These are phyloP conservation scores for Scytalidium sp. DNA, from an alignment of 2,329 filamentous ascomycete species.

Conservation along the genomic window DNA sequence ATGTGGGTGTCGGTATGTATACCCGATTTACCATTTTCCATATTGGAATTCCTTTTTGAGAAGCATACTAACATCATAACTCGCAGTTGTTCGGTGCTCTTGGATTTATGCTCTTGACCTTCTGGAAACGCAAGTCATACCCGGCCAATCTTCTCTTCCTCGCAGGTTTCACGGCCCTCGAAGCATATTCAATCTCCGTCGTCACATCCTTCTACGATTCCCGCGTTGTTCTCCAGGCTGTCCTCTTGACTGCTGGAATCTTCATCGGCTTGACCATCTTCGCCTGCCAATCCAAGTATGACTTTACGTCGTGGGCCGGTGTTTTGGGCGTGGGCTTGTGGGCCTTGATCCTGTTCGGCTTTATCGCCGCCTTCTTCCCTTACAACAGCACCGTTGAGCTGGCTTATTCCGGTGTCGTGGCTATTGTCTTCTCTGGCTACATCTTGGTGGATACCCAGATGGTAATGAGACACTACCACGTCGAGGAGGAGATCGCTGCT, in stretches of 20 bases:
- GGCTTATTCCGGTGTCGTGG: constrained; percentile 76
- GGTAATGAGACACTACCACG: constrained; percentile 91
- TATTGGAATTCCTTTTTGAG: too few species aligned
- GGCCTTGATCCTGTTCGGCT: constrained; percentile 87
- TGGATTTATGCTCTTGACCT: constrained; percentile 81
- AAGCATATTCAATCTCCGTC: constrained; percentile 91
- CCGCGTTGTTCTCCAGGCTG: constrained; percentile 82
- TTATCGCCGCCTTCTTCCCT: constrained; percentile 89
- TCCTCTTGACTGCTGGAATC: constrained; percentile 81
- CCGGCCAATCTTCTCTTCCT: constrained; percentile 94
- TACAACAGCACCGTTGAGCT: constrained; percentile 79
- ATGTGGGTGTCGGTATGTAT: constrained; percentile 74
- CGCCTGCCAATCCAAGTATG: constrained; percentile 96
- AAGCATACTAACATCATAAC: constrained; percentile 20
- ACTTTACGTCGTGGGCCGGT: constrained; percentile 96
- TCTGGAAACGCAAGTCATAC: constrained; percentile 94
- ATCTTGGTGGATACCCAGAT: constrained; percentile 96
- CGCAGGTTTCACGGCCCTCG: constrained; percentile 80
- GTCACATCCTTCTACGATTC: constrained; percentile 88
- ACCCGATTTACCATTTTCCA: neutral
- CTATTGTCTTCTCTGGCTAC: constrained; percentile 90
- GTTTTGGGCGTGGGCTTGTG: constrained; percentile 90
- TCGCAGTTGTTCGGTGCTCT: constrained; percentile 72
- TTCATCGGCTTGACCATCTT: constrained; percentile 81
- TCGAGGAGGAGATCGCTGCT: constrained; percentile 96